Percentiles rank a stretch among this genome's conserved stretches.
phyloP scores from a whole-genome alignment of 495 filamentous ascomycete species.

The Bacidia rubella region DNA sequence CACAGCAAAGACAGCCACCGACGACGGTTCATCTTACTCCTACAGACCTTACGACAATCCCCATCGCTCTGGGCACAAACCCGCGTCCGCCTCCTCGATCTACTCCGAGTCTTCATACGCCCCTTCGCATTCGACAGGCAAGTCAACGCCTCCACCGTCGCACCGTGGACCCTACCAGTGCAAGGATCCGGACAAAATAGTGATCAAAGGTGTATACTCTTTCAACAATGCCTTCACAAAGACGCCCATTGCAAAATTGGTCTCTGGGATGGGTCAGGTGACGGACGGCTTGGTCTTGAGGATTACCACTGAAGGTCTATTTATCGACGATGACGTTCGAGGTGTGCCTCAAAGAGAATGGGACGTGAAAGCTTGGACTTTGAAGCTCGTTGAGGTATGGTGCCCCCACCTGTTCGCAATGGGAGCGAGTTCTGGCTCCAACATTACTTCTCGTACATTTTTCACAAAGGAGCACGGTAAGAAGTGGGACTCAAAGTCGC shows the following conservation, averaged over 20 bases:
- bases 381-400: slow-evolving; percentile 86
- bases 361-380: slow-evolving; percentile 96
- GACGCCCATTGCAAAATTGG: slow-evolving; percentile 67
- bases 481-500: slow-evolving; percentile 30
- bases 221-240: slow-evolving; percentile 76
- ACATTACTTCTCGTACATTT: slow-evolving; percentile 21
- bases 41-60: slow-evolving; percentile 74
- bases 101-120: slow-evolving; percentile 79
- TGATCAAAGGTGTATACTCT: slow-evolving; percentile 78
- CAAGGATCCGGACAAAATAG: slow-evolving; percentile 86
- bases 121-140: slow-evolving; percentile 65
- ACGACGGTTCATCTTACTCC: slow-evolving; percentile 52
- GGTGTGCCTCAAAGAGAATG: slow-evolving; percentile 83
- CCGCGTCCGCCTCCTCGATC: slow-evolving; percentile 43
- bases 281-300: slow-evolving; percentile 77
- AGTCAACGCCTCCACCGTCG: slow-evolving; percentile 72
- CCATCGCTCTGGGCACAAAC: slow-evolving; percentile 34
- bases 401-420: slow-evolving; percentile 40
- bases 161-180: slow-evolving; percentile 64
- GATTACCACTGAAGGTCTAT: slow-evolving; percentile 80
- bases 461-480: slow-evolving; percentile 23
- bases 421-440: slow-evolving; percentile 26
- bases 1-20: slow-evolving; percentile 51
- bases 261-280: slow-evolving; percentile 59
- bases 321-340: slow-evolving; percentile 89